phyloP scores from a whole-genome alignment of 306 rosid genomes.

The Hylodesmum podocarpum region DNA sequence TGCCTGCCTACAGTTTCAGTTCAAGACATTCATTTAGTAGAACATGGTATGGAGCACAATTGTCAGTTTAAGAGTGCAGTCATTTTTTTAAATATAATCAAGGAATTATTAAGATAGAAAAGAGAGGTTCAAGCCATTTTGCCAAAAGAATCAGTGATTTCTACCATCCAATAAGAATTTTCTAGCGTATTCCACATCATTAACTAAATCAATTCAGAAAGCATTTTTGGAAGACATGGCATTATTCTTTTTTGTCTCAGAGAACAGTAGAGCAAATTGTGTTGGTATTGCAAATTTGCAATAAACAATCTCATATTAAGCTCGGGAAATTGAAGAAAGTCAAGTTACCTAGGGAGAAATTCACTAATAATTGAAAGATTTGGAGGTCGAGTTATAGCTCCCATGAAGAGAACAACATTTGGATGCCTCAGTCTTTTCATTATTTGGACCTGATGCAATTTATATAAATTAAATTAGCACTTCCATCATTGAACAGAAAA shows the following conservation, averaged over 20 bases:
- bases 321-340: constrained; percentile 30
- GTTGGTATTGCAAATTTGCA: constrained; percentile 19
- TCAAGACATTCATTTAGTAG: neutral
- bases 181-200: neutral
- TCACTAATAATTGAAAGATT: constrained; percentile 95
- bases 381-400: constrained; percentile 92
- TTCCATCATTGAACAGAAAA: constrained; percentile 11
- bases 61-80: neutral
- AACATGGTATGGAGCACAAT: neutral
- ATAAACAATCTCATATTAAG: neutral
- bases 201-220: neutral
- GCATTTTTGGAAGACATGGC: constrained; percentile 10
- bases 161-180: neutral
- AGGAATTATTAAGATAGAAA: neutral
- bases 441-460: constrained; percentile 71
- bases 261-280: no score
- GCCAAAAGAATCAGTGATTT: neutral
- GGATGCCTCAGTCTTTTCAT: constrained; percentile 98
- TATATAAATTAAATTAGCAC: constrained; percentile 33
- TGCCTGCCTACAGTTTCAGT: neutral
- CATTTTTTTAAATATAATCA: neutral
- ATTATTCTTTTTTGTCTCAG: constrained; percentile 5
- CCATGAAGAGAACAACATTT: constrained; percentile 99
- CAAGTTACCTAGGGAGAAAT: constrained; percentile 93
- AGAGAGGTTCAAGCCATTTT: neutral